Conservation (phyloP, 495 filamentous ascomycete species). For the Xylaria grammica region DNA sequence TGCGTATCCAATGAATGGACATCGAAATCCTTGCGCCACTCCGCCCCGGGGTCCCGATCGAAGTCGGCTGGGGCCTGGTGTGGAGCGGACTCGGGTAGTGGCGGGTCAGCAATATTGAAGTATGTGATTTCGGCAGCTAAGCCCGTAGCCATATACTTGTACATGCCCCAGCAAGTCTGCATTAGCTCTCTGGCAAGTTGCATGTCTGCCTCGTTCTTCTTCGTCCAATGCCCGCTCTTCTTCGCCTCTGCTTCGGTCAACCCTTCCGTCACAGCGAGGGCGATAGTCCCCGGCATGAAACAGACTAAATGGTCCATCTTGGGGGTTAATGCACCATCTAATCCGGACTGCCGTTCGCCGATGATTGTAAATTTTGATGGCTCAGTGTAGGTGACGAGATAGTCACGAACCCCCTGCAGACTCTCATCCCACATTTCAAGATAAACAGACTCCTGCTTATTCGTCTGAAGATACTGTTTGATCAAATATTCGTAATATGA, state of each 20-base stretch:
- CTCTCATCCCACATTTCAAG: constrained; percentile 91
- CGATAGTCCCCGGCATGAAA: constrained; percentile 96
- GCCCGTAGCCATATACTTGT: constrained; percentile 82
- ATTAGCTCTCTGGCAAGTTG: constrained; percentile 84
- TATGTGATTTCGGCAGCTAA: constrained; percentile 92
- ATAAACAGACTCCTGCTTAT: constrained; percentile 83
- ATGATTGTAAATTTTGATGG: constrained; percentile 82
- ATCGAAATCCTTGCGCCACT: constrained; percentile 75
- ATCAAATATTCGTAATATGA: constrained; percentile 98
- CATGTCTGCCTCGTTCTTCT: constrained; percentile 85
- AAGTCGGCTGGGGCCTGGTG: constrained; percentile 54
- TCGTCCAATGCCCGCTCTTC: constrained; percentile 71
- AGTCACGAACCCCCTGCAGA: constrained; percentile 82
- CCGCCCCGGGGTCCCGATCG: constrained; percentile 54
- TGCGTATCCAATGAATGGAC: constrained; percentile 79
- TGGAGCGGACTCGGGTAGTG: constrained; percentile 58
- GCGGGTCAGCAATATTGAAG: constrained; percentile 74
- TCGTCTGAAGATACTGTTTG: constrained; percentile 95
- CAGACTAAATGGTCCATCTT: constrained; percentile 99
- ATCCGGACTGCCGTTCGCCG: constrained; percentile 80
- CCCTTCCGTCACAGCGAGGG: constrained; percentile 84
- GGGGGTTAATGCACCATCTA: constrained; percentile 66
- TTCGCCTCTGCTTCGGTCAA: constrained; percentile 73
- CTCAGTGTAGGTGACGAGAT: constrained; percentile 86
- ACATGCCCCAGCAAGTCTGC: constrained; percentile 98